Evolutionary conservation across 1,284 basidiomycete species (phyloP), one percentile per base, ranked within the genome.

Genomic region (Takashimella tepidaria): DNA sequence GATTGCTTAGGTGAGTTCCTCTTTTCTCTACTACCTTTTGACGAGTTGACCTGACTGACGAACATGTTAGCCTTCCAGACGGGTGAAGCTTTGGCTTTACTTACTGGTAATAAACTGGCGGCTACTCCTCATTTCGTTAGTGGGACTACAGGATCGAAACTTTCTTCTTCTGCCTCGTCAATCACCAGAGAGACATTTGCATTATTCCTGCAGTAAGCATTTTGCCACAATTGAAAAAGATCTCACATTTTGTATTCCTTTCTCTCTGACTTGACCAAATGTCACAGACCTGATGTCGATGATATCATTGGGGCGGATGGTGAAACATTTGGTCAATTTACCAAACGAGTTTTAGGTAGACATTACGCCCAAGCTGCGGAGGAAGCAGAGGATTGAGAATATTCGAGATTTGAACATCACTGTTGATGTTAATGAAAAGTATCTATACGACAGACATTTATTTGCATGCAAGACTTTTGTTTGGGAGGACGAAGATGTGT

Each of bases 91-190:
- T 82, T 97, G 24, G 84, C 92, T 71, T 78, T 96, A 25, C 85
- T 92, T 12, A 93, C 91, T 1, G 83, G 79, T 19, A 83, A 68
- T 12, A 59, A 59, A 44, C 66, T 96, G 19, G 81, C 84, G 44
- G 92, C 92, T 0, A 96, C 92, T 1, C 90, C 91, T 6, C 92
- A 97, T 64, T 95, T 89, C 62, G 92, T 96, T 37, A 83, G 84
- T 53, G 70, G 69, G 3, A 69, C 62, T 2, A 50, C 51, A 1
- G 62, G 74, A 23, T 76, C 77, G 2, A 74, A 77, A 10, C 79
- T 79, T 31, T 76, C 73, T 41, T 37, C 16, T 8, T 8, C 10
- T 8, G 8, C 31, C 8, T 46, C 41, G 8, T 41, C 12, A 8
- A 77, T 87, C 47, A 90, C 85, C n/a, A 79, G 89, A 56, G 88